Percentiles rank a stretch among this genome's conserved stretches.
These are phyloP conservation scores for Blastocystis sp. DNA, from an alignment of 352 stramenopile genomes.

Conservation along the genomic window DNA sequence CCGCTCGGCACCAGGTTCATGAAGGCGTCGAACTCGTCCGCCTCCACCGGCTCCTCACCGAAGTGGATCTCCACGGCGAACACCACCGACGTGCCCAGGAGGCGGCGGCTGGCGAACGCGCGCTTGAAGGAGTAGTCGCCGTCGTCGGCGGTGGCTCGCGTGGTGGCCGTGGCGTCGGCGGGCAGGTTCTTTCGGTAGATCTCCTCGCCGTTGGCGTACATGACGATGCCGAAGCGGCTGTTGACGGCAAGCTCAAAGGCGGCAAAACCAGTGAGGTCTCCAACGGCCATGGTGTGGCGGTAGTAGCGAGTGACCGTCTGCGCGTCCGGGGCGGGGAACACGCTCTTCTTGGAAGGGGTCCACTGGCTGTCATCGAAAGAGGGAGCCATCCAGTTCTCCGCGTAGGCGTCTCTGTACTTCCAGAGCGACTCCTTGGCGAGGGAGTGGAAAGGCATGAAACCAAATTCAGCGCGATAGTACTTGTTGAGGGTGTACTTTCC, in stretches of 20 bases:
- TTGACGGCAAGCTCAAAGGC: constrained; percentile 24
- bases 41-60: not conserved
- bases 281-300: not conserved
- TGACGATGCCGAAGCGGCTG: not conserved
- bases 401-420: not conserved
- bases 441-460: not conserved
- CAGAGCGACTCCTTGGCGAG: not conserved
- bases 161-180: not conserved
- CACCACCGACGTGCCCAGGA: not conserved
- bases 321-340: not conserved
- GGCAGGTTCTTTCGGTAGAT: constrained; percentile 39
- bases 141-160: not conserved
- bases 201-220: constrained; percentile 51
- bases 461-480: not conserved
- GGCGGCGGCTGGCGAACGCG: not conserved
- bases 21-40: constrained; percentile 30
- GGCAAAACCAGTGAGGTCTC: constrained; percentile 21
- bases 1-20: constrained; percentile 5
- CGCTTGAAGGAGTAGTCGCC: not conserved
- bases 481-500: not conserved
- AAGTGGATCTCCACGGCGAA: constrained; percentile 35
- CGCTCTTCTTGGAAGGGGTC: not conserved
- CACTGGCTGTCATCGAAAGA: not conserved
- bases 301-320: constrained; percentile 33
- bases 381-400: not conserved